phyloP scores from a whole-genome alignment of 2,329 filamentous ascomycete species.

The Beauveria medogensis region DNA sequence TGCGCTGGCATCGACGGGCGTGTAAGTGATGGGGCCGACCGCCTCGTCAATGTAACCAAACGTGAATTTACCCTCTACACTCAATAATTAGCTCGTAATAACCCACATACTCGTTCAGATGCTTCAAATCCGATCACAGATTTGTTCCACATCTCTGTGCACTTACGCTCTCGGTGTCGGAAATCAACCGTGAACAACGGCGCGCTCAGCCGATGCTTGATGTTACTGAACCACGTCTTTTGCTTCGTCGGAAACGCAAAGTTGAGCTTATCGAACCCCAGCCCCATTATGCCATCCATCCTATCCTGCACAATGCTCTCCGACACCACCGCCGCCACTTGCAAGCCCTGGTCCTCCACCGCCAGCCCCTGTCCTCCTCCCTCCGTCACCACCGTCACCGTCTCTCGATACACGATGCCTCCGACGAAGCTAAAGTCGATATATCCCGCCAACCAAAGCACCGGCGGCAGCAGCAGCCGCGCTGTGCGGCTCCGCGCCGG shows the following conservation, averaged over 20 bases:
- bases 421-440: constrained; percentile 34
- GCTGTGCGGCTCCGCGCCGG: constrained; percentile 31
- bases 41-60: constrained; percentile 61
- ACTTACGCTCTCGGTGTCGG: constrained; percentile 33
- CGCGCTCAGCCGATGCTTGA: constrained; percentile 13
- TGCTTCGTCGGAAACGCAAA: constrained; percentile 31
- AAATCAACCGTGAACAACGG: constrained; percentile 62
- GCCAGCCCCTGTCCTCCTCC: constrained; percentile 18
- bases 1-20: constrained; percentile 47
- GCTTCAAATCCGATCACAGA: too few relatives aligned
- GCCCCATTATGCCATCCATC: constrained; percentile 33
- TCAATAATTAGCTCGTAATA: neutral
- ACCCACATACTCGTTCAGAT: too few relatives aligned
- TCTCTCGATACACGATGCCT: constrained; percentile 37
- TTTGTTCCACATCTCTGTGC: too few relatives aligned
- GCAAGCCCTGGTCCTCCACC: constrained; percentile 34
- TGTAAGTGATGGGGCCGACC: constrained; percentile 53
- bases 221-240: constrained; percentile 35
- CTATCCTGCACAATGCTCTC: constrained; percentile 33
- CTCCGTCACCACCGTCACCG: constrained; percentile 24
- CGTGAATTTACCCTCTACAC: constrained; percentile 57
- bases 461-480: constrained; percentile 23
- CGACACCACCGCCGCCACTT: constrained; percentile 33
- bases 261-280: constrained; percentile 36
- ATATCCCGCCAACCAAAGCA: constrained; percentile 34